Base-by-base conservation (phyloP, 2,329 filamentous ascomycete species). In the Lanzia echinophila region DNA sequence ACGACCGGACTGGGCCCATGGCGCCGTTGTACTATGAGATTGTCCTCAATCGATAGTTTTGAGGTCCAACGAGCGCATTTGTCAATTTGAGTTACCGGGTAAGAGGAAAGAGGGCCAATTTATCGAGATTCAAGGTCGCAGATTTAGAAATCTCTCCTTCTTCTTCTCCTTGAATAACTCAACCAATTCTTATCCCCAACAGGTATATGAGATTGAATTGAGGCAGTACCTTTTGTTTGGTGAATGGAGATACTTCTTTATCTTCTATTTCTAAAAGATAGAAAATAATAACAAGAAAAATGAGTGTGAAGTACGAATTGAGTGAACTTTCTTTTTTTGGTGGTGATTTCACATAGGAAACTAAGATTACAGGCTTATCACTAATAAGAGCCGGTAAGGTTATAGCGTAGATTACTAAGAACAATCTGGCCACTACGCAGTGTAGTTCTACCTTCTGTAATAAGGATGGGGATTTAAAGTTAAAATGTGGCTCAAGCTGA, bases 1-100 rank as follows among this genome's bases (percentile, higher is more conserved):
- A 80, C 59, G 78, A 76, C 73, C 88, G 87, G 63, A 81, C 78
- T 62, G 80, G 75, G 66, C 81, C 79, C 75, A 84, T 75, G 69
- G 78, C 61, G 50, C 56, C 57, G 58, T 52, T 60, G 48, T 57
- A 55, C 44, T 60, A 54, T 41, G 19, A 19, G 22, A 57, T 54
- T 60, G 63, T 67, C 63, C 64, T 65, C 61, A 60, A 62, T 61
- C 38, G 58, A 61, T 60, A 43, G 43, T 43, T 53, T 50, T 52
- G 47, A 50, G 13, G 13, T 33, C 47, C 13, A 41, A 41, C 13
- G 34, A 57, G 58, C 47, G 58, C 63, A 66, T 64, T 54, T 60
- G 58, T 56, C 45, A 47, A 54, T 38, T 32, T 22, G 50, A 32
- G 32, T 17, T 39, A 13, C 12, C 20, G 41, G 20, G 43, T 19